phyloP scores from a whole-genome alignment of 192 early-diverging fungal genomes.

The Coemansia sp. region DNA sequence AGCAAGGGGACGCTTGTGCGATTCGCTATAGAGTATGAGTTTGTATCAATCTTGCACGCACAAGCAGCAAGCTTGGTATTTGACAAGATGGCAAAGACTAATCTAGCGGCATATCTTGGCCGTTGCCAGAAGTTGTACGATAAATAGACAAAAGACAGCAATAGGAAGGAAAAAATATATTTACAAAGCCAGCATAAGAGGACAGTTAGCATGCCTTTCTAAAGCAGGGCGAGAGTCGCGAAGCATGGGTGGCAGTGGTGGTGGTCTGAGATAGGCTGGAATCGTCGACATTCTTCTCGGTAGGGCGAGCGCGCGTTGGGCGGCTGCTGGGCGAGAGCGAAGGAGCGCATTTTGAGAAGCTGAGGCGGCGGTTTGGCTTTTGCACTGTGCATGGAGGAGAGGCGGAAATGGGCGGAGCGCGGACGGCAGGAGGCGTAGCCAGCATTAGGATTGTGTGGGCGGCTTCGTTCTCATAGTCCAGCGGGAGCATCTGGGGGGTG shows the following conservation, averaged over 20 bases:
- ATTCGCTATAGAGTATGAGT: slow-evolving; percentile 82
- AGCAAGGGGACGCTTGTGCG: slow-evolving; percentile 54
- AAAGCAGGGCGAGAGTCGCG: not conserved
- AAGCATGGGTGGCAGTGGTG: not conserved
- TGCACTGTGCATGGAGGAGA: slow-evolving; percentile 14
- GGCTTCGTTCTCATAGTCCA: slow-evolving; percentile 31
- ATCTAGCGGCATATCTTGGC: slow-evolving; percentile 35
- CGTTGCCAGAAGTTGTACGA: slow-evolving; percentile 41
- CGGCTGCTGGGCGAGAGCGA: slow-evolving; percentile 5
- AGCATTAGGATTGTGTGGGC: slow-evolving; percentile 48
- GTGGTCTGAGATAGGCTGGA: slow-evolving; percentile 26
- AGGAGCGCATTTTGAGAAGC: slow-evolving; percentile 23
- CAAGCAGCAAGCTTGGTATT: slow-evolving; percentile 81
- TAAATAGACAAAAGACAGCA: not conserved
- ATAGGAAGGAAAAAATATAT: not conserved
- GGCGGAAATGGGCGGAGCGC: slow-evolving; percentile 16
- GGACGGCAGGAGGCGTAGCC: slow-evolving; percentile 38
- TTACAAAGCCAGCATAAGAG: not conserved
- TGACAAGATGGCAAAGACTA: slow-evolving; percentile 67
- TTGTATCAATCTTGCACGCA: slow-evolving; percentile 77
- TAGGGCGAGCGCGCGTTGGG: not conserved
- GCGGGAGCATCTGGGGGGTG: slow-evolving; percentile 20
- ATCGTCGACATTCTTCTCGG: not conserved
- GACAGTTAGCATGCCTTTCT: not conserved
- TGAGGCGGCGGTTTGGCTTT: slow-evolving; percentile 19